Base-by-base conservation (phyloP, 306 rosid species). In the Glycyrrhiza uralensis region DNA sequence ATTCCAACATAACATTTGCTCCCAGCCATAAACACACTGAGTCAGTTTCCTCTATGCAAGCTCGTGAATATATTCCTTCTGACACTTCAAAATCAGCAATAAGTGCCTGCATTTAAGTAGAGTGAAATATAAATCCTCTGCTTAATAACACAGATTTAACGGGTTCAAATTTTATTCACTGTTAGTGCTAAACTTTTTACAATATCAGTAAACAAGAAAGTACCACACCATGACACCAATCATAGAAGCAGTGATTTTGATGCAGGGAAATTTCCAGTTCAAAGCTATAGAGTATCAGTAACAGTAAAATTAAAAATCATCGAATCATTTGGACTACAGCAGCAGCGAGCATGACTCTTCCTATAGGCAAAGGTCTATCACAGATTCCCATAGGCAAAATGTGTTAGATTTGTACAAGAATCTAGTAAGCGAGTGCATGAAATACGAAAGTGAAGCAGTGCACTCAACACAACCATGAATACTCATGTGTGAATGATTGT, bases 1-100 rank as follows among this genome's bases (percentile, higher is more conserved):
- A 84, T 76, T 89, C 93, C 86, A 87, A 83, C 93, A 89, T 83
- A 77, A 86, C 88, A 30, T 92, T 87, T 45, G 93, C 96, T 79
- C 87, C 93, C 68, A 89, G 88, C 91, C 93, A 92, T 78, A 87
- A 79, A 82, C 89, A 89, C 45, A 89, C 86, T 0, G 86, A 89
- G 39, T 83, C 88, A 2, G 87, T 55, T 76, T 92, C 88, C 45
- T 83, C 85, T 33, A 88, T 76, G 47, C 77, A 33, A 76, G 92
- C 89, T 29, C 81, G 83, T 45, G 90, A 87, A 59, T 87, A 89
- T 81, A 89, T 86, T 72, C 89, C 96, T 70, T 92, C 96, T 9
- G 88, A 87, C 59, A 87, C 83, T 81, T 92, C 97, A 82, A 92
- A 89, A 85, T 89, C 97, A 64, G 96, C 71, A 68, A 62, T 46